phyloP scores from a whole-genome alignment of 208 protist species.

The Trypanosoma theileri region DNA sequence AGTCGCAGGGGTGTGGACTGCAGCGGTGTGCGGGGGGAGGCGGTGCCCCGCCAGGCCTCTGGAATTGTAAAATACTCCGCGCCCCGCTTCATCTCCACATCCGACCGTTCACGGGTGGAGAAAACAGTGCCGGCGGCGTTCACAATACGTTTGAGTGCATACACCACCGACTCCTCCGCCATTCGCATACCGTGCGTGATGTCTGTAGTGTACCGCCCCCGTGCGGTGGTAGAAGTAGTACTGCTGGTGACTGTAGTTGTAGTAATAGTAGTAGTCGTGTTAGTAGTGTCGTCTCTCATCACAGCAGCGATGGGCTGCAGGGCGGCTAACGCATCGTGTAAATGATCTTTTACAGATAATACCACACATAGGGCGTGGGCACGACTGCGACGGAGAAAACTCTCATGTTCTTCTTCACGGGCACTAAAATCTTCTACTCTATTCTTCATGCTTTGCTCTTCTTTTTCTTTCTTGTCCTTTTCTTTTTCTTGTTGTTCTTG shows the following conservation, averaged over 20 bases:
- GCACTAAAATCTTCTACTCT: not conserved
- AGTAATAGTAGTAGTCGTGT: not conserved
- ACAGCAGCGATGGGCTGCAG: not conserved
- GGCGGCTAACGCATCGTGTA: constrained; percentile 23
- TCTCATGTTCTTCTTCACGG: not conserved
- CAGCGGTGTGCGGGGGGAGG: not conserved
- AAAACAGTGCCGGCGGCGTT: constrained; percentile 2
- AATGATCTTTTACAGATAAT: constrained; percentile 21
- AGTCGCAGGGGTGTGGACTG: not conserved
- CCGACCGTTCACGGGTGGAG: constrained; percentile 3
- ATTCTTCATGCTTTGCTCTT: not conserved
- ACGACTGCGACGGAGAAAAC: constrained; percentile 22
- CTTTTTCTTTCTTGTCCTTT: constrained; percentile 3
- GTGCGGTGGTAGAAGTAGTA: too few relatives aligned
- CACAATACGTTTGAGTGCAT: constrained; percentile 17
- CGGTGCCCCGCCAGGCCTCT: not conserved
- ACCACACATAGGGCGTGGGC: constrained; percentile 16
- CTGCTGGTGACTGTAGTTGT: not conserved
- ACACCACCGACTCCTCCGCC: constrained; percentile 12
- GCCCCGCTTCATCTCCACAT: constrained; percentile 12
- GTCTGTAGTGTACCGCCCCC: not conserved
- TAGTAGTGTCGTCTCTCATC: not conserved
- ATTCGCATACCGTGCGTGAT: constrained; percentile 5
- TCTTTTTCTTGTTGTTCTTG: not conserved
- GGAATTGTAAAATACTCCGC: constrained; percentile 13